phyloP scores from a whole-genome alignment of 73 alveolate genomes.

The Loxodes magnus region DNA sequence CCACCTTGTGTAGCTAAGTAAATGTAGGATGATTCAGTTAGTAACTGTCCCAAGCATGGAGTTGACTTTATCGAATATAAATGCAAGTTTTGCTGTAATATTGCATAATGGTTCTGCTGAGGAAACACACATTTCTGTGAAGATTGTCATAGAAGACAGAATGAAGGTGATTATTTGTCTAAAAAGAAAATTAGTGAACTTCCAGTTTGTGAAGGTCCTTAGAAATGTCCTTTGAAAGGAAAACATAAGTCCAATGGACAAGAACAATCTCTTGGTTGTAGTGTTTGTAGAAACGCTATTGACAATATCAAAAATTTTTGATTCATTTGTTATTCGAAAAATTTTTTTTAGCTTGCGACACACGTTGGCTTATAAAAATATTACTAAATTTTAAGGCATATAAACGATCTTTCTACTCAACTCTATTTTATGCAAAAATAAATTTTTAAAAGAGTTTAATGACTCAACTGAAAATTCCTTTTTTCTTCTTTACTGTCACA shows the following conservation, averaged over 20 bases:
- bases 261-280: slow-evolving; percentile 94
- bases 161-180: slow-evolving; percentile 81
- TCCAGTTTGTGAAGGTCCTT: slow-evolving; percentile 71
- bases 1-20: slow-evolving; percentile 86
- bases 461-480: too few relatives aligned
- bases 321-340: too few relatives aligned
- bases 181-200: slow-evolving; percentile 56
- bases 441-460: too few relatives aligned
- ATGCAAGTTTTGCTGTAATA: slow-evolving; percentile 88
- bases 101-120: slow-evolving; percentile 97
- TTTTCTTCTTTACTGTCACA: too few relatives aligned
- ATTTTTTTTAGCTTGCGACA: too few relatives aligned
- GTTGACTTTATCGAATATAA: slow-evolving; percentile 82
- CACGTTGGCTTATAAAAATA: too few relatives aligned
- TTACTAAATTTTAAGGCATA: too few relatives aligned
- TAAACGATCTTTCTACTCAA: too few relatives aligned
- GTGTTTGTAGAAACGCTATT: slow-evolving; percentile 73
- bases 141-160: slow-evolving; percentile 86
- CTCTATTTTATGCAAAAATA: too few relatives aligned
- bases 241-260: slow-evolving; percentile 96
- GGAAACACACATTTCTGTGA: slow-evolving; percentile 98
- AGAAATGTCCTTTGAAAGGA: slow-evolving; percentile 69
- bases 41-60: slow-evolving; percentile 84
- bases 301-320: slow-evolving; percentile 30
- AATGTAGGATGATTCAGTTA: slow-evolving; percentile 78